Evolutionary conservation across 495 filamentous ascomycete genomes (phyloP), one percentile per base, ranked within the genome.

Genomic region (Daldinia caldariorum): DNA sequence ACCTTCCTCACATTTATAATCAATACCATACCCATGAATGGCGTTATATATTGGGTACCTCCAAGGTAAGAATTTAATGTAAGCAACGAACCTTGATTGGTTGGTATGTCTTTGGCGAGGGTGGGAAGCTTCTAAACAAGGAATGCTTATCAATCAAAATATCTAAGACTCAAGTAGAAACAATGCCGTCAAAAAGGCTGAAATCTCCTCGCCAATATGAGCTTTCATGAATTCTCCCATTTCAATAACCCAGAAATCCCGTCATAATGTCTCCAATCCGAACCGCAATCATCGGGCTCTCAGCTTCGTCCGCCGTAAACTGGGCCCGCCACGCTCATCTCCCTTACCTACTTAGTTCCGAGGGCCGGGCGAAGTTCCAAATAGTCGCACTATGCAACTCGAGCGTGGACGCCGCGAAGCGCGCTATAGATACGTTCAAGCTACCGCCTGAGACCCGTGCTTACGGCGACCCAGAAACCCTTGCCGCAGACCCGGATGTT

Each of bases 401-500:
- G 16, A 47, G 43, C 8, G 18, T 47, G 20, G 43, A 47, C 18
- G 43, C 43, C 20, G 43, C 43, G 3, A 47, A 20, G 16, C 18
- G 18, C 9, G 43, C 43, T 47, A 47, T 47, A 10, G 43, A 47
- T 22, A 4, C 18, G 3, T 20, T 47, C 16, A 47, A 47, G 43
- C 16, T 47, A 10, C 43, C 43, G 18, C 18, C 43, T 6, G 43
- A 47, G 43, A 47, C 43, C 0, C 43, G 43, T 8, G 43, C 43
- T 20, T 47, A 47, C 20, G 43, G 43, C 20, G 43, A 47, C 18
- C 43, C 43, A 3, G 43, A 47, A 4, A 47, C 16, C 20, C 43
- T 47, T 47, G 43, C 43, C 43, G 43, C 43, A 8, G 43, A 47
- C 5, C 43, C 43, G 20, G 43, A 47, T 47, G 43, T 47, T 47